Evolutionary conservation across 1,284 basidiomycete species (phyloP).

Genomic region (Thecaphora thlaspeos): DNA sequence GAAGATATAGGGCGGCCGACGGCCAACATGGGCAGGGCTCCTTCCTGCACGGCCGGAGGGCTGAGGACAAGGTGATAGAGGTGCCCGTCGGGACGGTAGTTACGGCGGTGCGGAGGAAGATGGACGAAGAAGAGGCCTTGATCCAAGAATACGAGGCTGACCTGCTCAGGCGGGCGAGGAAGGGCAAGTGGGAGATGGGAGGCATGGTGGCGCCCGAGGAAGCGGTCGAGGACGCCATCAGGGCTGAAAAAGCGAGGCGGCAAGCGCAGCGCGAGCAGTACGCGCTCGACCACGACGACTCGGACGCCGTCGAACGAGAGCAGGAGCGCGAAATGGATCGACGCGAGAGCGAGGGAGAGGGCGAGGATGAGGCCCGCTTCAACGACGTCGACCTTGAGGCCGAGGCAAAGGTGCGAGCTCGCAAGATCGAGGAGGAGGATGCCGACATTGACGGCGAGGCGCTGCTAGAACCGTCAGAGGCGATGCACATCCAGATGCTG

Average conservation of each 20-base stretch:
- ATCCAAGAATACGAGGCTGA: constrained; percentile 40
- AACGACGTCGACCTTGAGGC: not conserved
- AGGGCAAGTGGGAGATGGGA: constrained; percentile 29
- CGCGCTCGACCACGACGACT: not conserved
- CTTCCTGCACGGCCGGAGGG: constrained; percentile 45
- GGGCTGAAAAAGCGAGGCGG: constrained; percentile 6
- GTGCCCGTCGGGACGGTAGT: constrained; percentile 57
- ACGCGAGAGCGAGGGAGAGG: not conserved
- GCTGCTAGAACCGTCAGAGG: constrained; percentile 24
- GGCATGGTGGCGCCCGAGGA: constrained; percentile 28
- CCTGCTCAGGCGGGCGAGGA: constrained; percentile 23
- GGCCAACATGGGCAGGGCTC: constrained; percentile 52
- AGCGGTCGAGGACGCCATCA: constrained; percentile 17
- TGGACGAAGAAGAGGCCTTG: constrained; percentile 32
- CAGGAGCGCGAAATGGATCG: too few species aligned
- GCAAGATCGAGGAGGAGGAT: constrained; percentile 11
- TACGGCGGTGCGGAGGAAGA: constrained; percentile 22
- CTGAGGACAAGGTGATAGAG: constrained; percentile 39
- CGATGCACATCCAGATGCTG: constrained; percentile 24
- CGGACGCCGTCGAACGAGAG: not conserved
- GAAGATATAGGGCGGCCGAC: constrained; percentile 36
- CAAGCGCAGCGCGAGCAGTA: not conserved
- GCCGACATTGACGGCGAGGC: constrained; percentile 25
- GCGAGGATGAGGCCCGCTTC: not conserved
- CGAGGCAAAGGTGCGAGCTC: constrained; percentile 3